These are phyloP conservation scores for Galerina sulciceps DNA, from an alignment of 768 basidiomycete species.

Conservation along the genomic window DNA sequence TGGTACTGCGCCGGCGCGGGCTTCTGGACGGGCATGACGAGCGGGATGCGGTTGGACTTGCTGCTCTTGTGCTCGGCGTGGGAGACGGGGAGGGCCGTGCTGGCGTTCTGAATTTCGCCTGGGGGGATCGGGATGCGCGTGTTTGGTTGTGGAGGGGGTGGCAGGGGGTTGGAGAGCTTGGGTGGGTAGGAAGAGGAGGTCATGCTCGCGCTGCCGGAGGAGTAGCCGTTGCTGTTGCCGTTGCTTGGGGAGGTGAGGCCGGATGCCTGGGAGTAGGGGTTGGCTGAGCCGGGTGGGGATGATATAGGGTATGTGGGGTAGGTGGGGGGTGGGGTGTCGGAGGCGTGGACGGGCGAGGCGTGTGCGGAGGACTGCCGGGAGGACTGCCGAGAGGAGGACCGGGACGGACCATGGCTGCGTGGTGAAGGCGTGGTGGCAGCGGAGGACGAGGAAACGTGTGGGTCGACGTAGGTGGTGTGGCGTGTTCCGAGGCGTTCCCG, in stretches of 20 bases:
- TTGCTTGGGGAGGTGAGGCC: conserved; percentile 4
- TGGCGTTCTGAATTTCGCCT: too few species aligned
- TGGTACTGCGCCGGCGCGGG: conserved; percentile 9
- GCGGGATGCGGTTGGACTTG: too few species aligned
- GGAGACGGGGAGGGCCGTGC: too few species aligned
- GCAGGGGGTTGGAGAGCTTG: conserved; percentile 15
- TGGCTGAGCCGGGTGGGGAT: conserved; percentile 12
- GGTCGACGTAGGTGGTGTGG: conserved; percentile 20
- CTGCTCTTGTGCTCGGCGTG: too few species aligned
- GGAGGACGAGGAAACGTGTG: conserved; percentile 17
- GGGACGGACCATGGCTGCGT: conserved; percentile 4
- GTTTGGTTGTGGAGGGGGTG: conserved; percentile 16
- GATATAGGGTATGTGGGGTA: conserved; percentile 2
- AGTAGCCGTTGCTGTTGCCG: not conserved
- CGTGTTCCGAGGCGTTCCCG: conserved; percentile 14
- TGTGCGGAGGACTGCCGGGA: conserved; percentile 13
- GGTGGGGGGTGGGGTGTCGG: conserved; percentile 11
- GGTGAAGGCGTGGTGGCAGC: conserved; percentile 14
- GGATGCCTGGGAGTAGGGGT: conserved; percentile 6
- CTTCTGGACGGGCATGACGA: conserved; percentile 1
- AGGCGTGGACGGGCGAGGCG: conserved; percentile 10
- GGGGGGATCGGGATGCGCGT: conserved; percentile 22
- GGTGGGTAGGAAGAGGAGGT: conserved; percentile 5
- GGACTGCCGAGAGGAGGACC: conserved; percentile 20
- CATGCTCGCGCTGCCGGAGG: not conserved